A percentile compares a stretch with the other conserved stretches of the same genome.
phyloP scores from a whole-genome alignment of 345 rosid genomes.

The Psidium friedrichsthalianum region DNA sequence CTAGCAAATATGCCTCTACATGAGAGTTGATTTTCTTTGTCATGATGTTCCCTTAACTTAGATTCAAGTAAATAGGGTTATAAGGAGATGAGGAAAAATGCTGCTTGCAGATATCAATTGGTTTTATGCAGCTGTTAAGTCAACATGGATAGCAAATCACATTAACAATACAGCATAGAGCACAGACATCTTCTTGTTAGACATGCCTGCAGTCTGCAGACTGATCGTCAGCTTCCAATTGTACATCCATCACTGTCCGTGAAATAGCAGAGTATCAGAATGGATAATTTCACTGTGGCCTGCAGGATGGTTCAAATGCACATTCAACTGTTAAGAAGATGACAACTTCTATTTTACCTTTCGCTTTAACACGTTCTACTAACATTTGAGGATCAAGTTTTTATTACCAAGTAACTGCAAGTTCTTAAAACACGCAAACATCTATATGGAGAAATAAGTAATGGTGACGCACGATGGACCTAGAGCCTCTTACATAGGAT shows the following conservation, averaged over 20 bases:
- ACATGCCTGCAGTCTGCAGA: not conserved
- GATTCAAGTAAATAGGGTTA: not conserved
- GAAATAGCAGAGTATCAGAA: not conserved
- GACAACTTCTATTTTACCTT: not conserved
- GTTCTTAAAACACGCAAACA: not conserved
- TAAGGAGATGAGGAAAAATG: not conserved
- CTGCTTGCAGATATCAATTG: not conserved
- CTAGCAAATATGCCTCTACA: not conserved
- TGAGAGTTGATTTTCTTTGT: not conserved
- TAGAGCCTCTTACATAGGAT: not conserved
- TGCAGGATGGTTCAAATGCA: not conserved
- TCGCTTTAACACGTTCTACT: not conserved
- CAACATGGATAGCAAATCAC: not conserved
- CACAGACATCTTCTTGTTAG: not conserved
- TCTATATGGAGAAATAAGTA: not conserved
- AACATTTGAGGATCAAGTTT: not conserved
- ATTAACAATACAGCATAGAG: not conserved
- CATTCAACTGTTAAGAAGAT: not conserved
- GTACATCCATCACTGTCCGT: not conserved
- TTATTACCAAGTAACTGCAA: not conserved
- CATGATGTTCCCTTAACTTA: not conserved
- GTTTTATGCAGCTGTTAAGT: not conserved
- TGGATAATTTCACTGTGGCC: slow-evolving; percentile 2
- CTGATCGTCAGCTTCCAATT: not conserved
- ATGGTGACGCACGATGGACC: not conserved